These are phyloP conservation scores for Aspergillus quadricinctus DNA, from an alignment of 2,329 filamentous ascomycete genomes.

Conservation along the genomic window DNA sequence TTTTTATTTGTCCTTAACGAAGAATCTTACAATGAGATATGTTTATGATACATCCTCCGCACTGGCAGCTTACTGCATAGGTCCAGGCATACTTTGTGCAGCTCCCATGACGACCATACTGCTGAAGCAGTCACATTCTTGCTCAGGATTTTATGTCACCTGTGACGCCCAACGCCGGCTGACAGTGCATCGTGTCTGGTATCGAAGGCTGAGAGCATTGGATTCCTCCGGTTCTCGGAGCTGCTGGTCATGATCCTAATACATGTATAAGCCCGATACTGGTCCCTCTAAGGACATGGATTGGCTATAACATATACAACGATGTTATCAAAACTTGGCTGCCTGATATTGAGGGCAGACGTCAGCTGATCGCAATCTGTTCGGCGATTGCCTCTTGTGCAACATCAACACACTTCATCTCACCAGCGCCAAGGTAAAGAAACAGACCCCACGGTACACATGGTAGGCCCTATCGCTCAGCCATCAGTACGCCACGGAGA, in stretches of 20 bases:
- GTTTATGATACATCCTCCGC: neutral
- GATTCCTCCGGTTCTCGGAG: neutral
- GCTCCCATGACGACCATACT: neutral
- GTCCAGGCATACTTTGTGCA: neutral
- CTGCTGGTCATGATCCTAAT: neutral
- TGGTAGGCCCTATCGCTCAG: neutral
- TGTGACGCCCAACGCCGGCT: neutral
- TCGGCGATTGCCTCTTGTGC: neutral
- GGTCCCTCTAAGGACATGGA: neutral
- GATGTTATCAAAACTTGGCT: neutral
- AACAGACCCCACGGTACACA: neutral
- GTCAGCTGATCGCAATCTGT: slow-evolving; percentile 4
- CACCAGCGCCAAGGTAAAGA: neutral
- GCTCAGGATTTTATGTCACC: neutral
- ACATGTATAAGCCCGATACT: neutral
- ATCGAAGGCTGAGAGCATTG: neutral
- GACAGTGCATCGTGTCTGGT: neutral
- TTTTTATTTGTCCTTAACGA: neutral
- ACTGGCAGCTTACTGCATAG: neutral
- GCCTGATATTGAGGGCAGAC: neutral
- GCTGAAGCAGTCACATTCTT: neutral
- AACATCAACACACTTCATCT: neutral
- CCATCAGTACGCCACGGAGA: neutral
- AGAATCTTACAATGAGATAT: neutral
- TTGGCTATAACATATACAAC: neutral